Evolutionary conservation across 306 rosid genomes (phyloP).

Genomic region (Quercus cerris): DNA sequence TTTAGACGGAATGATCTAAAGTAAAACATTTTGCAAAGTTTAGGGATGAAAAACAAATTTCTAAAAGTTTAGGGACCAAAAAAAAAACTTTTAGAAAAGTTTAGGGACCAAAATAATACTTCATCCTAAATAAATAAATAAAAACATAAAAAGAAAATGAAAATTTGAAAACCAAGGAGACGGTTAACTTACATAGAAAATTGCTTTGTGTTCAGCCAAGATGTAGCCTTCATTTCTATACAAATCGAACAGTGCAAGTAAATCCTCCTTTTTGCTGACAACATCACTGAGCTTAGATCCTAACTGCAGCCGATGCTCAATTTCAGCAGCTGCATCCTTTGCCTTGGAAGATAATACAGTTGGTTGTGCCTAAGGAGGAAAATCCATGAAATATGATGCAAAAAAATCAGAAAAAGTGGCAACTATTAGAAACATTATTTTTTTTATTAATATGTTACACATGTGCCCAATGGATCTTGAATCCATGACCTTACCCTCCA

Average conservation of each 20-base stretch:
- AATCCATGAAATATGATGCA: slow-evolving; percentile 10
- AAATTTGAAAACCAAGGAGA: slow-evolving; percentile 1
- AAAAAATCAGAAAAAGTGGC: slow-evolving; percentile 15
- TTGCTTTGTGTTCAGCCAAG: slow-evolving; percentile 66
- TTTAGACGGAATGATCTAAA: no score
- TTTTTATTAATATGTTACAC: neutral
- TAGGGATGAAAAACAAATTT: no score
- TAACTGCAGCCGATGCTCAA: slow-evolving; percentile 70
- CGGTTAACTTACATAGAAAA: slow-evolving; percentile 67
- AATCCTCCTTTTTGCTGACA: slow-evolving; percentile 60
- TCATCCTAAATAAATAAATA: no score
- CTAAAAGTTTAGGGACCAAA: no score
- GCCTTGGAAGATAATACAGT: slow-evolving; percentile 64
- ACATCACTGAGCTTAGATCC: slow-evolving; percentile 89
- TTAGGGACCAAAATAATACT: no score
- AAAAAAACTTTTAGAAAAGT: no score
- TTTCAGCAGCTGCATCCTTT: slow-evolving; percentile 75
- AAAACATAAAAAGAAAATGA: neutral
- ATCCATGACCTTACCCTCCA: no score
- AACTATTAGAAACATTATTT: neutral
- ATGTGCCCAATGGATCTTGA: no score
- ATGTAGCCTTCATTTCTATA: slow-evolving; percentile 77
- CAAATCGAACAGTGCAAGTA: slow-evolving; percentile 59
- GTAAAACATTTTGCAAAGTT: no score
- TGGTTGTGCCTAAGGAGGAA: slow-evolving; percentile 42